phyloP scores from a whole-genome alignment of 2,329 filamentous ascomycete genomes.

The Pochonia chlamydosporia region DNA sequence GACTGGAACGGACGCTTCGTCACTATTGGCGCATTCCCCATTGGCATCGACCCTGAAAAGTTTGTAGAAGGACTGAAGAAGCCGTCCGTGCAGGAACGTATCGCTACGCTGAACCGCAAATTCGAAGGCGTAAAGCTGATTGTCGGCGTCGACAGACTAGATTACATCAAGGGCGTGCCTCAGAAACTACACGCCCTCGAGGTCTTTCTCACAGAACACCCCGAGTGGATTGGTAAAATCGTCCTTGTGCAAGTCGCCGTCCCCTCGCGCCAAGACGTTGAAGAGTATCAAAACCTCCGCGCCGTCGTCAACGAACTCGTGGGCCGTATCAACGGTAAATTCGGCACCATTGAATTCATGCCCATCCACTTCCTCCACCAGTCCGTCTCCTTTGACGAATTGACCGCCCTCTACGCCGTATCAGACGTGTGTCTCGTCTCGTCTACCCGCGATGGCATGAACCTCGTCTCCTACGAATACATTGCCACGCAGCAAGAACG shows the following conservation, averaged over 20 bases:
- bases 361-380: constrained; percentile 98
- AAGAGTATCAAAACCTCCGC: constrained; percentile 94
- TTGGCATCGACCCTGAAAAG: constrained; percentile 96
- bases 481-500: constrained; percentile 88
- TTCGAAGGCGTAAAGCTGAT: constrained; percentile 96
- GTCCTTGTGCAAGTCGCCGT: constrained; percentile 95
- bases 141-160: constrained; percentile 90
- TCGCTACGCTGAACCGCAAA: constrained; percentile 77
- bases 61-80: constrained; percentile 86
- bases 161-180: constrained; percentile 98
- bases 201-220: constrained; percentile 93
- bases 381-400: constrained; percentile 88
- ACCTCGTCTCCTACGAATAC: constrained; percentile 96
- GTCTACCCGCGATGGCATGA: constrained; percentile 98
- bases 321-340: constrained; percentile 93
- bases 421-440: constrained; percentile 90
- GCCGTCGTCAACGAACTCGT: constrained; percentile 96
- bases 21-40: constrained; percentile 91
- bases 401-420: constrained; percentile 87
- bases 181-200: constrained; percentile 96
- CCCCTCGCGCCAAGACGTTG: constrained; percentile 89
- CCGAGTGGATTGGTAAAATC: constrained; percentile 96
- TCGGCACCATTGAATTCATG: constrained; percentile 97
- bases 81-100: constrained; percentile 80
- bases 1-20: constrained; percentile 85